Percentiles rank a stretch among this genome's conserved stretches.
These are phyloP conservation scores for Ophiognomonia clavigignenti-juglandacearum DNA, from an alignment of 2,329 filamentous ascomycete species.

Conservation along the genomic window DNA sequence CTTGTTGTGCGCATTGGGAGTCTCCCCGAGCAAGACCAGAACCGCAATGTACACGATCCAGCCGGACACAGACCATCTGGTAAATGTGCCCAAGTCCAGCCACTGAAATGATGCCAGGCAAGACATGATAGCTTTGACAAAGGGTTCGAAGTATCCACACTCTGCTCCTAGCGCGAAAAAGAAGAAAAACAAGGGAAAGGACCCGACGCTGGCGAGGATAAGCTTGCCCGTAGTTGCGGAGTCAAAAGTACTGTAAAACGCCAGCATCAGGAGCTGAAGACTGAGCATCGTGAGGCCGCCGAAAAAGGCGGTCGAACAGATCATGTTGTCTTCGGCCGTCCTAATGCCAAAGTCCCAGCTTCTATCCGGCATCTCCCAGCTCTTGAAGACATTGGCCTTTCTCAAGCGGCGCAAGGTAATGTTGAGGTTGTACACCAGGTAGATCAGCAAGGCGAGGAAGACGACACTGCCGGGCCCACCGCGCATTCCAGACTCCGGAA, in stretches of 20 bases:
- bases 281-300: conserved; percentile 1
- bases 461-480: not conserved
- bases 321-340: not conserved
- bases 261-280: not conserved
- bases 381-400: not conserved
- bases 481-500: conserved; percentile 5
- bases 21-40: not conserved
- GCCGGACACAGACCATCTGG: not conserved
- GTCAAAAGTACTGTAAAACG: conserved; percentile 1
- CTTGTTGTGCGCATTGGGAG: conserved; percentile 3
- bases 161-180: not conserved
- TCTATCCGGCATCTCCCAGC: not conserved
- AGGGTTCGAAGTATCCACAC: not conserved
- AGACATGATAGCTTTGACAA: not conserved
- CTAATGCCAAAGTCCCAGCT: conserved; percentile 5
- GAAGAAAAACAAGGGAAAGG: not conserved
- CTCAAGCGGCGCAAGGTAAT: conserved; percentile 5
- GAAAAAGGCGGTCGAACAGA: conserved; percentile 5
- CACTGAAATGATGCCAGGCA: not conserved
- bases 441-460: conserved; percentile 1
- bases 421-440: conserved; percentile 8
- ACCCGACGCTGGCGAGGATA: not conserved
- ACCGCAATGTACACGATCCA: conserved; percentile 1
- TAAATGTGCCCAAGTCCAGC: not conserved
- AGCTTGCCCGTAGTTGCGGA: not conserved